phyloP scores from a whole-genome alignment of 2,329 filamentous ascomycete genomes.

The Paracorniculantispora psalliotae region DNA sequence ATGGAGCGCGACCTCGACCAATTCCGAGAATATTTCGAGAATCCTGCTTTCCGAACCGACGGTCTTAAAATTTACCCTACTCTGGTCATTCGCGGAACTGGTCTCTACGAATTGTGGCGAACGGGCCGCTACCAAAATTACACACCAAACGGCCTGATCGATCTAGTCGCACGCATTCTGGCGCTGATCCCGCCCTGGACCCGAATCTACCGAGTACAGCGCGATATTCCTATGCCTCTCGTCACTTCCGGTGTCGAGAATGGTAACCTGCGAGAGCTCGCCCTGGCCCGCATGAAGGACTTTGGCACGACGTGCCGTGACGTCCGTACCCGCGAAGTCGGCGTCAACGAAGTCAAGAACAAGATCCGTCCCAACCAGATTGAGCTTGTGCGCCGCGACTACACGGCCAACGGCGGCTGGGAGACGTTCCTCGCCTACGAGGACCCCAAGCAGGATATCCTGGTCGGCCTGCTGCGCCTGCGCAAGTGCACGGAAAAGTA shows the following conservation, averaged over 20 bases:
- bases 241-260: constrained; percentile 99
- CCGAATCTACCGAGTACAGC: constrained; percentile 94
- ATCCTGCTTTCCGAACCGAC: constrained; percentile 91
- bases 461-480: constrained; percentile 83
- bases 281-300: constrained; percentile 96
- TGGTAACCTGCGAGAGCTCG: constrained; percentile 88
- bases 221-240: constrained; percentile 98
- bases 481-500: constrained; percentile 88
- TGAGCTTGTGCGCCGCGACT: constrained; percentile 90
- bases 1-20: constrained; percentile 98
- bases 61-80: constrained; percentile 98
- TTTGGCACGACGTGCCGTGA: constrained; percentile 97
- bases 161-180: constrained; percentile 92
- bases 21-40: constrained; percentile 97
- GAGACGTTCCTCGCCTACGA: constrained; percentile 98
- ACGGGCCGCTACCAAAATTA: constrained; percentile 98
- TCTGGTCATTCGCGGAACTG: constrained; percentile 91
- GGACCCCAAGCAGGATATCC: constrained; percentile 95
- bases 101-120: constrained; percentile 94
- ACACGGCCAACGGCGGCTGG: constrained; percentile 93
- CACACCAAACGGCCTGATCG: constrained; percentile 92
- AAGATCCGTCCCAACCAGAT: constrained; percentile 96
- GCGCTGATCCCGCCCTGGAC: constrained; percentile 96
- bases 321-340: constrained; percentile 91
- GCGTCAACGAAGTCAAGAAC: constrained; percentile 98